Base-by-base conservation (phyloP, 2,329 filamentous ascomycete genomes). In the Cladosporium sp. region DNA sequence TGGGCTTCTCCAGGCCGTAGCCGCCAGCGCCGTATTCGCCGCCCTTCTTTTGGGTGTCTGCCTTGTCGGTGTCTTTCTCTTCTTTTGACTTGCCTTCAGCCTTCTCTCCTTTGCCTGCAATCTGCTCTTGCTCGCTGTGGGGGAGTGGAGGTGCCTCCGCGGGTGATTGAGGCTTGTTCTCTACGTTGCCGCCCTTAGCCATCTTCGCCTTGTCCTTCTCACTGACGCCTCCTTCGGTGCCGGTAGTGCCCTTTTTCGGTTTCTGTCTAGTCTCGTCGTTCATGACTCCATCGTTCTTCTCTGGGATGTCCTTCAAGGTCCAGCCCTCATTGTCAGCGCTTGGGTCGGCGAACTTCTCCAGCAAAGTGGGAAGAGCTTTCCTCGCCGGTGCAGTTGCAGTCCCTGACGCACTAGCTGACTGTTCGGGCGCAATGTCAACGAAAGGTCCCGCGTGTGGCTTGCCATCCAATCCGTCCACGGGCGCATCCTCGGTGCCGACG, bases 391-490 rank as follows among this genome's bases (percentile, higher is more conserved):
- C 55, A 64, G 68, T 59, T 13, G 45, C 56, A 3, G 58, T 58
- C n/a, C 55, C 58, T 42, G 65, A 61, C 52, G 58, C 57, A 15
- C 51, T 47, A 24, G 47, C 43, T 9, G 47, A 48, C 39, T 59
- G 49, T 19, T 66, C 64, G 6, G 64, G 60, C 8, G 67, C 66
- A 39, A 68, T 79, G 55, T 84, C 82, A 51, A 91, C 83, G 64
- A 80, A 84, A 2, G 93, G 93, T 1, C 93, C 93, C 17, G 85
- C 82, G 66, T 96, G 92, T 41, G 93, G 93, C 72, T 91, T 93
- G 42, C 93, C 93, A 72, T 97, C 93, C 61, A 87, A 86, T 40
- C 91, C 91, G 67, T 97, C 93, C 17, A 96, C 85, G 0, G 92
- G 92, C 50, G 88, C 89, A 73, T 93, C 85, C 67, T 90, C 90